Evolutionary conservation across 2,329 filamentous ascomycete genomes (phyloP).

Genomic region (Emydomyces testavorans): DNA sequence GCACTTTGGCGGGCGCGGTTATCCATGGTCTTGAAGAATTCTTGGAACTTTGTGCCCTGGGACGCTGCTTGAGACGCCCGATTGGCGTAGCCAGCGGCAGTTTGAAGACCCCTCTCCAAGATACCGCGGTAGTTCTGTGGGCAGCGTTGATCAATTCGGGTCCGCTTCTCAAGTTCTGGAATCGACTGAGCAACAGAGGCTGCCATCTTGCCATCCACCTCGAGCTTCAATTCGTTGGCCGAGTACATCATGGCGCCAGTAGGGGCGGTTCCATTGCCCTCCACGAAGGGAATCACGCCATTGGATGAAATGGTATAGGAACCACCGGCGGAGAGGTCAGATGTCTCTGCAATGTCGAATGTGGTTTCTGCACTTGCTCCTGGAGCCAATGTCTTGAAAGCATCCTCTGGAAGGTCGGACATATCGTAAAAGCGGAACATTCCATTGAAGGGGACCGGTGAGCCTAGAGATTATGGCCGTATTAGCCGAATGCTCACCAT

Average conservation of each 20-base stretch:
- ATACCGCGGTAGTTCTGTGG: constrained; percentile 34
- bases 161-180: constrained; percentile 16
- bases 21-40: constrained; percentile 2
- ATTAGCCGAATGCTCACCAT: constrained; percentile 1
- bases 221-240: constrained; percentile 49
- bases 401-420: constrained; percentile 23
- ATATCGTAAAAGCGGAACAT: constrained; percentile 23
- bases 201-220: constrained; percentile 48
- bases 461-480: constrained; percentile 17
- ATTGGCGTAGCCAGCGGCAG: constrained; percentile 44
- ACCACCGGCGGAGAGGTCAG: constrained; percentile 39
- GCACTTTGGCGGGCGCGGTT: neutral
- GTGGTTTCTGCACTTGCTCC: constrained; percentile 25
- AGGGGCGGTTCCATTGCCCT: constrained; percentile 43
- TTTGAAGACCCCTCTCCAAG: constrained; percentile 42
- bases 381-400: constrained; percentile 23
- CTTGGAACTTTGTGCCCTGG: neutral
- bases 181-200: constrained; percentile 41
- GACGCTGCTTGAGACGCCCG: constrained; percentile 41
- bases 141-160: constrained; percentile 18
- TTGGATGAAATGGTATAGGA: constrained; percentile 45
- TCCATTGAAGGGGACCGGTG: constrained; percentile 26
- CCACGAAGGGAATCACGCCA: constrained; percentile 48
- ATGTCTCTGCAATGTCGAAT: constrained; percentile 28
- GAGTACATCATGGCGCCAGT: constrained; percentile 45